A percentile compares a stretch with the other conserved stretches of the same genome.
Conservation (phyloP, 2,329 filamentous ascomycete species). For the Ambrosiella xylebori region DNA sequence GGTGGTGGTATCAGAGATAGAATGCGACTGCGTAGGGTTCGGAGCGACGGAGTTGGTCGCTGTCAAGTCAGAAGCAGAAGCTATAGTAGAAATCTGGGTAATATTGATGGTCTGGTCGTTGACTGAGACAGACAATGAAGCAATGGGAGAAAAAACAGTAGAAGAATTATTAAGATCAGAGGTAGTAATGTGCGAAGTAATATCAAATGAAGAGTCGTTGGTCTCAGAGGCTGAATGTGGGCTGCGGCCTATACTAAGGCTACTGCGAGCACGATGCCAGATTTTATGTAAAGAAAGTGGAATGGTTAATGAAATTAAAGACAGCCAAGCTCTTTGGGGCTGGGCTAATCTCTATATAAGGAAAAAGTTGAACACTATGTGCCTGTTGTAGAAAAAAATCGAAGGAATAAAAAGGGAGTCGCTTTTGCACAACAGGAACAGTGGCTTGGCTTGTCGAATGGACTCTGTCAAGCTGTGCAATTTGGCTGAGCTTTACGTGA, state of each 20-base stretch:
- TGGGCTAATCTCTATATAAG: constrained; percentile 6
- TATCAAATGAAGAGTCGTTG: neutral
- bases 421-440: neutral
- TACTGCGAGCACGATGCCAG: constrained; percentile 8
- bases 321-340: constrained; percentile 2
- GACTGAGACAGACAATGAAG: neutral
- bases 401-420: constrained; percentile 3
- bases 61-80: neutral
- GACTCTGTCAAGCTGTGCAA: neutral
- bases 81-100: neutral
- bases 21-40: neutral
- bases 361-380: constrained; percentile 7
- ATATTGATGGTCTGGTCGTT: neutral
- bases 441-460: neutral
- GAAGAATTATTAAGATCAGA: neutral
- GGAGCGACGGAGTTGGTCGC: neutral
- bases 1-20: neutral
- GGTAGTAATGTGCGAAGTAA: constrained; percentile 2
- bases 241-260: constrained; percentile 2
- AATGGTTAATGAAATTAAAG: constrained; percentile 2
- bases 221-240: constrained; percentile 3
- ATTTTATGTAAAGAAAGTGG: constrained; percentile 5
- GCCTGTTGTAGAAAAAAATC: constrained; percentile 5
- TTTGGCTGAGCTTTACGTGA: constrained; percentile 2
- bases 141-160: neutral